phyloP scores from a whole-genome alignment of 176 grass and related monocot species.

The Phyllostachys edulis region DNA sequence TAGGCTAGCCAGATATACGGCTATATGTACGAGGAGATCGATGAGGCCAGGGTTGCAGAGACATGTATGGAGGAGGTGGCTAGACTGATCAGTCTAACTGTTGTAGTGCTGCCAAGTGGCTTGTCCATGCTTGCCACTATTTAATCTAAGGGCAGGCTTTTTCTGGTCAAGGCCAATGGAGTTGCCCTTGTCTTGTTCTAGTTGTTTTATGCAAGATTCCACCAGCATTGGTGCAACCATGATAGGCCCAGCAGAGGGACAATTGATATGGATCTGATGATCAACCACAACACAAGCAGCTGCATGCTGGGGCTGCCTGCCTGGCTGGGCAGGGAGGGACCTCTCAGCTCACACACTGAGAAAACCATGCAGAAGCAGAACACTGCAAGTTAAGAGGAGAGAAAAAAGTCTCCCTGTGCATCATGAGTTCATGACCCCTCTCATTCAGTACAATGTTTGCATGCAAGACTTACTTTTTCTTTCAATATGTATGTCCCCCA shows the following conservation, averaged over 20 bases:
- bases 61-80: neutral
- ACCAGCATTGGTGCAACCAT: conserved; percentile 14
- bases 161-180: conserved; percentile 44
- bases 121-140: conserved; percentile 63
- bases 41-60: neutral
- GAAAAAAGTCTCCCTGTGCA: conserved; percentile 13
- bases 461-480: neutral
- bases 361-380: neutral
- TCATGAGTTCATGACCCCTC: conserved; percentile 44
- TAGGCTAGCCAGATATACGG: neutral
- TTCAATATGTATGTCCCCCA: conserved; percentile 7
- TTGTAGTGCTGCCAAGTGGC: conserved; percentile 49
- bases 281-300: conserved; percentile 1
- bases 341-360: neutral
- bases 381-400: neutral
- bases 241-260: conserved; percentile 29
- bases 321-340: neutral
- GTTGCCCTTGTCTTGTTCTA: conserved; percentile 36
- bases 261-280: conserved; percentile 53
- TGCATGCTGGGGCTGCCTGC: neutral
- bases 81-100: neutral
- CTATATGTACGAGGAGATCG: neutral
- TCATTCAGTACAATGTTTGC: neutral
- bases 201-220: conserved; percentile 49
- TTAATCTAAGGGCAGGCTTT: conserved; percentile 22